Conservation (phyloP, 306 rosid genomes). For the Dryas drummondii region DNA sequence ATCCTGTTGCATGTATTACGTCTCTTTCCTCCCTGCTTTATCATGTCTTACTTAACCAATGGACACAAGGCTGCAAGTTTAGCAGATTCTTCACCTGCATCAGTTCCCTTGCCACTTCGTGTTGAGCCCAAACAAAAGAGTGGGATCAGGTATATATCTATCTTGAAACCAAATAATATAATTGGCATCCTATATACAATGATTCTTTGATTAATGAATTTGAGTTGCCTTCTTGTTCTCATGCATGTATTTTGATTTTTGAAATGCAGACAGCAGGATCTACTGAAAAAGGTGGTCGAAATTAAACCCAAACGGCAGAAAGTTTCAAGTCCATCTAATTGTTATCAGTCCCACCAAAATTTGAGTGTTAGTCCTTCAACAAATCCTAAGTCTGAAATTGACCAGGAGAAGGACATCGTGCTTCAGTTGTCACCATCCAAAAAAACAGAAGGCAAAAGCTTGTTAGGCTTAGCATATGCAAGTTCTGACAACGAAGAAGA, state of each 20-base stretch:
- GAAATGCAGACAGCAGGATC: constrained; percentile 76
- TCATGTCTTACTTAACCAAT: constrained; percentile 53
- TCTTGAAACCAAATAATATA: neutral
- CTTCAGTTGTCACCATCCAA: constrained; percentile 21
- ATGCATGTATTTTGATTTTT: constrained; percentile 1
- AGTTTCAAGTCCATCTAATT: constrained; percentile 35
- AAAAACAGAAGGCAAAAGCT: constrained; percentile 48
- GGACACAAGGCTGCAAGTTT: constrained; percentile 80
- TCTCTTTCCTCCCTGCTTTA: constrained; percentile 1
- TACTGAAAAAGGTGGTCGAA: constrained; percentile 83
- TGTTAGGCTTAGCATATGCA: constrained; percentile 78
- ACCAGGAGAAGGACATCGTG: constrained; percentile 34
- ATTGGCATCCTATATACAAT: neutral
- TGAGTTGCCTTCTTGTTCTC: neutral
- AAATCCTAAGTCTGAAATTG: constrained; percentile 27
- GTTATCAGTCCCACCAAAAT: constrained; percentile 33
- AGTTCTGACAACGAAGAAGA: constrained; percentile 80
- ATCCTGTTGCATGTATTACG: neutral
- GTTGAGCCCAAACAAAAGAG: constrained; percentile 95
- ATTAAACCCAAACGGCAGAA: constrained; percentile 85
- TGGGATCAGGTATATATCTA: constrained; percentile 69
- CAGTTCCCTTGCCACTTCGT: constrained; percentile 76
- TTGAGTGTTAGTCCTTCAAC: constrained; percentile 14
- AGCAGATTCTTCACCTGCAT: constrained; percentile 89
- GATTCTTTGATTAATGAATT: neutral